Evolutionary conservation across 148 eudicot genomes (phyloP).

Genomic region (Rhododendron ovatum): DNA sequence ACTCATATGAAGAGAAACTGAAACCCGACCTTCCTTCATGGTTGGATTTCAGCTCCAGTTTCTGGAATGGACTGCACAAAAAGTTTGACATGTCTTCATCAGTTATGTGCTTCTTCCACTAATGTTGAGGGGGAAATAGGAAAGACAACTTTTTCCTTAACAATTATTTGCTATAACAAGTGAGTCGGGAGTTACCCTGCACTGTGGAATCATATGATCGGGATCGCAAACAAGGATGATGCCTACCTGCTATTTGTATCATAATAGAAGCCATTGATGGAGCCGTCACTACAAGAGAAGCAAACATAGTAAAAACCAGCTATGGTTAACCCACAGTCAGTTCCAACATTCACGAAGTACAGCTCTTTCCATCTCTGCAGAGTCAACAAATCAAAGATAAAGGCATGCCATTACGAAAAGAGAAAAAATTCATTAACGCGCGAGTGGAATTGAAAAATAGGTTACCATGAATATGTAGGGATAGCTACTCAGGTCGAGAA

Average conservation of each 20-base stretch:
- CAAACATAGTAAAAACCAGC: slow-evolving; percentile 97
- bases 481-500: slow-evolving; percentile 77
- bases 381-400: not conserved
- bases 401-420: not conserved
- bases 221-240: not conserved
- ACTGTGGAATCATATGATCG: not conserved
- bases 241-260: slow-evolving; percentile 96
- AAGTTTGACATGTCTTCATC: not conserved
- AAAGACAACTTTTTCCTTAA: not conserved
- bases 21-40: slow-evolving; percentile 77
- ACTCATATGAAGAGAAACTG: slow-evolving; percentile 82
- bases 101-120: not conserved
- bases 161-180: not conserved
- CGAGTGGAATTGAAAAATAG: not conserved
- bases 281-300: slow-evolving; percentile 96
- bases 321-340: slow-evolving; percentile 93
- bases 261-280: slow-evolving; percentile 86
- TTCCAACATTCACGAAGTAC: slow-evolving; percentile 90
- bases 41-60: slow-evolving; percentile 79
- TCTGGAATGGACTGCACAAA: slow-evolving; percentile 83
- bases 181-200: not conserved
- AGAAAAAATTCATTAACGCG: not conserved
- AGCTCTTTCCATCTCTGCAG: slow-evolving; percentile 98
- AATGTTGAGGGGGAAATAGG: not conserved
- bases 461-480: slow-evolving; percentile 82